Evolutionary conservation across 1,284 basidiomycete species (phyloP).

Genomic region (Ceratobasidium sp.): DNA sequence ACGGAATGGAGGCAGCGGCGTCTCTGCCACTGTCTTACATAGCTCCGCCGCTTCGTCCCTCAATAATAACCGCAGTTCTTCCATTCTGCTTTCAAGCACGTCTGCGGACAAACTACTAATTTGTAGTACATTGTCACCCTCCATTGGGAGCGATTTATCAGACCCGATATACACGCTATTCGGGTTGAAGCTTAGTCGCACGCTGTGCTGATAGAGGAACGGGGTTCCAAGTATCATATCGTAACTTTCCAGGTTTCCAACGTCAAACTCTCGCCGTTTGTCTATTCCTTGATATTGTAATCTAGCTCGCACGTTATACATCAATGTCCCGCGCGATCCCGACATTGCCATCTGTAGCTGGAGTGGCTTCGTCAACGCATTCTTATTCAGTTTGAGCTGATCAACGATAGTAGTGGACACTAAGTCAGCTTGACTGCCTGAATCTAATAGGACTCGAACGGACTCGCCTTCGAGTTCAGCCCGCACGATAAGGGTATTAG

Average conservation of each 20-base stretch:
- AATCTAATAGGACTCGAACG: conserved; percentile 53
- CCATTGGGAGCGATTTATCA: conserved; percentile 44
- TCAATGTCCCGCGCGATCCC: conserved; percentile 50
- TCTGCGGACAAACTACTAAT: conserved; percentile 45
- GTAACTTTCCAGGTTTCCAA: conserved; percentile 50
- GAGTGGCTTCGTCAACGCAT: conserved; percentile 51
- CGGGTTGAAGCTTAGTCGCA: conserved; percentile 49
- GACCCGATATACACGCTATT: conserved; percentile 47
- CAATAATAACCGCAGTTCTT: conserved; percentile 45
- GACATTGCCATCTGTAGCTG: conserved; percentile 53
- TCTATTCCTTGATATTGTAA: conserved; percentile 54
- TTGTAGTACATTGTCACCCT: conserved; percentile 44
- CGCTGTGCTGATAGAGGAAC: conserved; percentile 50
- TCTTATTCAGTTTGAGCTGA: conserved; percentile 50
- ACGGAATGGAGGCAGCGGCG: conserved; percentile 52
- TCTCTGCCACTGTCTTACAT: conserved; percentile 50
- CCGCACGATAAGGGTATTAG: conserved; percentile 52
- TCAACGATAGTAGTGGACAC: conserved; percentile 56
- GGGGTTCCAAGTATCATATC: conserved; percentile 53
- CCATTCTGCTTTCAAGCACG: conserved; percentile 45
- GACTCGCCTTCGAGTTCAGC: conserved; percentile 54
- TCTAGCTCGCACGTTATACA: conserved; percentile 27
- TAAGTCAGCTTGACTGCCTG: conserved; percentile 57
- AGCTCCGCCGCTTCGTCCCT: conserved; percentile 49
- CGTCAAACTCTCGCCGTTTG: conserved; percentile 51